These are phyloP conservation scores for Penicillium tannophilum DNA, from an alignment of 495 filamentous ascomycete species.

Conservation along the genomic window DNA sequence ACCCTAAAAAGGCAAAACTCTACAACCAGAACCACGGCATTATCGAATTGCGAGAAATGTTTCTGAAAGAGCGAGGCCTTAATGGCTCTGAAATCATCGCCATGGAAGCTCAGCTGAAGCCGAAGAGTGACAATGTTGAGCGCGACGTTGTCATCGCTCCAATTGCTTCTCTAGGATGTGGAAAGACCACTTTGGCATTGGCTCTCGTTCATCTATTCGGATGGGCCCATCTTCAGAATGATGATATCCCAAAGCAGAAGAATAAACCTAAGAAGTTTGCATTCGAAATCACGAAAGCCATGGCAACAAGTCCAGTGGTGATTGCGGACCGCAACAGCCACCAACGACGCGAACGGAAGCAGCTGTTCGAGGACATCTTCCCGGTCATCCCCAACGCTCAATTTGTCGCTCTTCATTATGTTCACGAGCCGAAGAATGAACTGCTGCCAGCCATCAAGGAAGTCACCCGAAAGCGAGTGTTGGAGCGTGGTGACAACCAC, in stretches of 20 bases:
- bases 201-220: conserved; percentile 81
- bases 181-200: conserved; percentile 90
- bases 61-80: conserved; percentile 75
- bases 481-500: conserved; percentile 91
- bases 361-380: conserved; percentile 79
- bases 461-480: conserved; percentile 76
- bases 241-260: conserved; percentile 82
- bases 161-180: conserved; percentile 90
- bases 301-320: conserved; percentile 67
- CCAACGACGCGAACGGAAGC: conserved; percentile 78
- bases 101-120: conserved; percentile 50
- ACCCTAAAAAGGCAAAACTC: conserved; percentile 61
- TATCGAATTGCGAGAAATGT: conserved; percentile 84
- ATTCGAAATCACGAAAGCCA: conserved; percentile 58
- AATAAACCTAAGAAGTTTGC: conserved; percentile 74
- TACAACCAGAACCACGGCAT: conserved; percentile 95
- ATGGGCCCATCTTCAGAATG: conserved; percentile 96
- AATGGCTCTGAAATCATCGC: conserved; percentile 85
- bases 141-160: conserved; percentile 77
- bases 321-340: conserved; percentile 96
- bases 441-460: conserved; percentile 64
- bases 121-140: conserved; percentile 46
- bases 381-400: conserved; percentile 58
- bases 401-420: conserved; percentile 90
- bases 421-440: conserved; percentile 67